Conservation (phyloP, 2,329 filamentous ascomycete genomes). For the Paraphaeosphaeria sporulosa region DNA sequence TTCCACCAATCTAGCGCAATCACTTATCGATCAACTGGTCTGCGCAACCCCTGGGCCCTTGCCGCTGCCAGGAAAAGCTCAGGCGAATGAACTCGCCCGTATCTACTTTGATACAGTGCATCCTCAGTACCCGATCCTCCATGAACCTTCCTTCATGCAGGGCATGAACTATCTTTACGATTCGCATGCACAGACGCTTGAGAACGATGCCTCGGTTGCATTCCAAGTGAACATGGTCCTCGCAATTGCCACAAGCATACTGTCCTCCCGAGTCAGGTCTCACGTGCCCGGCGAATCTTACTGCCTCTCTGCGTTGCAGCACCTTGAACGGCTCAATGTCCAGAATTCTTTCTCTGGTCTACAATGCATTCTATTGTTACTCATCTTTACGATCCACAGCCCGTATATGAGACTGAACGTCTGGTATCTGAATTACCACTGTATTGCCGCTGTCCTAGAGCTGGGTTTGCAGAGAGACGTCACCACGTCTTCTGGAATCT, state of each 20-base stretch:
- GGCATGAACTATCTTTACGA: conserved; percentile 18
- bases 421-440: conserved; percentile 66
- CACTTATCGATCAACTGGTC: conserved; percentile 20
- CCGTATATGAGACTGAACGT: conserved; percentile 59
- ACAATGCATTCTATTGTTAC: conserved; percentile 57
- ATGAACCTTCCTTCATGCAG: conserved; percentile 46
- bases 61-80: conserved; percentile 35
- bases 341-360: conserved; percentile 60
- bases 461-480: conserved; percentile 62
- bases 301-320: conserved; percentile 57
- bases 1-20: conserved; percentile 4
- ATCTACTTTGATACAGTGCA: conserved; percentile 61
- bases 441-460: conserved; percentile 60
- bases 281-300: conserved; percentile 59
- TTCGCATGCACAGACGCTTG: conserved; percentile 32
- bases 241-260: conserved; percentile 57
- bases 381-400: conserved; percentile 61
- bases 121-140: conserved; percentile 59
- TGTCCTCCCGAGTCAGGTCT: conserved; percentile 54
- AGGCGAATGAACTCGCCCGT: conserved; percentile 52
- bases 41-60: conserved; percentile 15
- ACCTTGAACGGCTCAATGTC: conserved; percentile 57
- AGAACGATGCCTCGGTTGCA: background rate
- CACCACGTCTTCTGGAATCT: conserved; percentile 52
- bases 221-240: conserved; percentile 65